These are phyloP conservation scores for Fraxinus dipetala DNA, from an alignment of 305 asterid genomes.

Conservation along the genomic window DNA sequence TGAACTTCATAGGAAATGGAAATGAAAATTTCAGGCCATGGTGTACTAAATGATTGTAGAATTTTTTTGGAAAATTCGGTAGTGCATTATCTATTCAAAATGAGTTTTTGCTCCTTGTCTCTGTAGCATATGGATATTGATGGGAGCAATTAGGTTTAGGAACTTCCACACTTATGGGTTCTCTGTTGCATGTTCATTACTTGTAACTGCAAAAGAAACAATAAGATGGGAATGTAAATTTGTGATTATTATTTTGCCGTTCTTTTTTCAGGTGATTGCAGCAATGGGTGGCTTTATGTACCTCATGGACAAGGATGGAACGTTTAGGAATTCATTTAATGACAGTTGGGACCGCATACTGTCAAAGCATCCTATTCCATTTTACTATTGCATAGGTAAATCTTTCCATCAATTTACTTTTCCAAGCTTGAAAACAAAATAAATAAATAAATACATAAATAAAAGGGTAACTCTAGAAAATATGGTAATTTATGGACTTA, in stretches of 20 bases:
- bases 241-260: not conserved
- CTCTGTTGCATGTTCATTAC: not conserved
- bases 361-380: constrained; percentile 53
- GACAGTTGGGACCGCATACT: constrained; percentile 61
- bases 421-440: no score
- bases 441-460: not conserved
- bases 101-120: not conserved
- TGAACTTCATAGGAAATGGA: not conserved
- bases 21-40: not conserved
- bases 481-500: not conserved
- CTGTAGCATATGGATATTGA: not conserved
- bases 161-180: not conserved
- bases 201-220: not conserved
- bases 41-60: not conserved
- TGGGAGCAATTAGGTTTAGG: not conserved
- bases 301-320: constrained; percentile 48
- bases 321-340: constrained; percentile 45
- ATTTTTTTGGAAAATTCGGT: not conserved
- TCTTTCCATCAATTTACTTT: not conserved
- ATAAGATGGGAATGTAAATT: not conserved
- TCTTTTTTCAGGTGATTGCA: constrained; percentile 40
- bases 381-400: constrained; percentile 52
- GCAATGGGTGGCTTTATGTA: constrained; percentile 40
- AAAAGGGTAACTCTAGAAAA: not conserved
- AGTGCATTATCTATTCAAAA: not conserved